phyloP scores from a whole-genome alignment of 352 stramenopile genomes.

The Phytophthora boehmeriae region DNA sequence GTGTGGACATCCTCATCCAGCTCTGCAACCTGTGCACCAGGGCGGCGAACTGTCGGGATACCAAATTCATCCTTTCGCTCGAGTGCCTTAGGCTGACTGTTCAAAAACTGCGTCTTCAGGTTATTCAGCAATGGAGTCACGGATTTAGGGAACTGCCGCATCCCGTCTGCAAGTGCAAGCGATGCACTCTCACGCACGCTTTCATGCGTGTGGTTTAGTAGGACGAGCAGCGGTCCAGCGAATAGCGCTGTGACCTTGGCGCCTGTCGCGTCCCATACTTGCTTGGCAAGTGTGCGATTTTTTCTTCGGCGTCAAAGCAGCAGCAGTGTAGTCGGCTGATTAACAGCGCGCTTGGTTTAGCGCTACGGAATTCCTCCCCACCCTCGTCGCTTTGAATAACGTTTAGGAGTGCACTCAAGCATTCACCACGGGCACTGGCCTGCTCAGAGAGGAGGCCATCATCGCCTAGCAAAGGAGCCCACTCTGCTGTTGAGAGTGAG shows the following conservation, averaged over 20 bases:
- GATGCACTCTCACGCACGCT: constrained; percentile 84
- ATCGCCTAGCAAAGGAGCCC: constrained; percentile 71
- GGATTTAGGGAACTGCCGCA: constrained; percentile 81
- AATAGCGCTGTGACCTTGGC: constrained; percentile 63
- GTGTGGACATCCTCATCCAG: constrained; percentile 60
- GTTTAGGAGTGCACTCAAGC: constrained; percentile 65
- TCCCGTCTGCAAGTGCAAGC: constrained; percentile 78
- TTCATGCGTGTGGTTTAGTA: constrained; percentile 76
- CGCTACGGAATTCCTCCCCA: constrained; percentile 39
- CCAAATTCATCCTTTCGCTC: constrained; percentile 76
- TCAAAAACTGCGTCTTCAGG: constrained; percentile 71
- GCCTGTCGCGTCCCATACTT: constrained; percentile 67
- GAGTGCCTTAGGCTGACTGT: constrained; percentile 54
- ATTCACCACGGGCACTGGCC: constrained; percentile 53
- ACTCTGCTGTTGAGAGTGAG: constrained; percentile 63
- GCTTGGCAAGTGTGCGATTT: constrained; percentile 65
- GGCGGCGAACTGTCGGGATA: constrained; percentile 68
- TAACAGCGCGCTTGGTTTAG: constrained; percentile 55
- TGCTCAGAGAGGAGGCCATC: constrained; percentile 71
- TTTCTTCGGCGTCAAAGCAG: constrained; percentile 67
- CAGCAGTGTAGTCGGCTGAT: constrained; percentile 67
- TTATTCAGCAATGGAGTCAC: constrained; percentile 72
- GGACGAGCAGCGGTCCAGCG: constrained; percentile 60
- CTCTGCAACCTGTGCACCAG: constrained; percentile 47
- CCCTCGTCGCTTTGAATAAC: constrained; percentile 64